Base-by-base conservation (phyloP, 305 asterid species). In the Fraxinus angustifolia region DNA sequence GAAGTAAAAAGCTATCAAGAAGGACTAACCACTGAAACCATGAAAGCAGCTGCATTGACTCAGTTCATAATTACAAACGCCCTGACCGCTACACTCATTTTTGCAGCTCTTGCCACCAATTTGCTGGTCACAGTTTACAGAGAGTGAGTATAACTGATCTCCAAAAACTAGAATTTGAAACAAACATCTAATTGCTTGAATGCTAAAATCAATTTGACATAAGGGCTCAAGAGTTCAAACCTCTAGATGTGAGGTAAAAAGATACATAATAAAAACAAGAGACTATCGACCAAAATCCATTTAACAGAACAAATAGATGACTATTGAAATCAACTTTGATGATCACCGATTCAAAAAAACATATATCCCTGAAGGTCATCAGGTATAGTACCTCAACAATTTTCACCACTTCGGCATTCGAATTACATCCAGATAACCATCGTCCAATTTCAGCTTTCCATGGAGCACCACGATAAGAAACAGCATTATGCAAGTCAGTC, bases 1-100 rank as follows among this genome's bases (percentile, higher is more conserved):
- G 38, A 78, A 71, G 68, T 19, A 40, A 75, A 45, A 17, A 60
- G 67, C 5, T 60, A 28, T 23, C 0, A 33, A 38, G 11, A 74
- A 73, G 76, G 75, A 86, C 97, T 86, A 82, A 94, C 99, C 99
- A 82, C 86, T 82, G 82, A 89, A 96, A 73, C 99, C 99, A 86
- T 90, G 98, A 89, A 96, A 96, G 91, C 99, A 96, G 75, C 91
- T 93, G 84, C 99, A 96, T 86, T 82, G 90, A 81, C 99, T 97
- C 90, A 93, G 87, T 76, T 91, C 97, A 76, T 70, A 91, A 85
- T 94, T 96, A 83, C 99, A 96, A 80, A 94, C 56, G 65, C 99
- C 99, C 88, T 89, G 97, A 81, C 94, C 87, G 79, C 90, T 90
- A 82, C 99, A 96, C 30, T 88, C 89, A 82, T 87, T 88, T 83